These are phyloP conservation scores for Teratosphaeria destructans DNA, from an alignment of 2,329 filamentous ascomycete species.

Conservation along the genomic window DNA sequence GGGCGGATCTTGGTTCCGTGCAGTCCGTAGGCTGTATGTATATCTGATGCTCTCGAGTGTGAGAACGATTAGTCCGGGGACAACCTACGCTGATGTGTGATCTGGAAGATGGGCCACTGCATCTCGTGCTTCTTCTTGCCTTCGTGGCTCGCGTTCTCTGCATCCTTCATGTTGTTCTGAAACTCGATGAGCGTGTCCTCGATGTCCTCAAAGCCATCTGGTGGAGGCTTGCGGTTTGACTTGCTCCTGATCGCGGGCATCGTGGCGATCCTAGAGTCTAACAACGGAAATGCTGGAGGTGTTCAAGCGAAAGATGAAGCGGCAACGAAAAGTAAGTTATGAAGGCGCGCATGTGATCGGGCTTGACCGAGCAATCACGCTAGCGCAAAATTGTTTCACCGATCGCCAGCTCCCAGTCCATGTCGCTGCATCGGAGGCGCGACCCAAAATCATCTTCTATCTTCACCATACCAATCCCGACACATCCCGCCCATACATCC, in stretches of 20 bases:
- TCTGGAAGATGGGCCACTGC: conserved; percentile 95
- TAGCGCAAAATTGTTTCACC: background rate
- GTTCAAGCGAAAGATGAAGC: background rate
- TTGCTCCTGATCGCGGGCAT: conserved; percentile 73
- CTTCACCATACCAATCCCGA: background rate
- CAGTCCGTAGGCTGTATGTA: background rate
- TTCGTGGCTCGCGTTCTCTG: conserved; percentile 74
- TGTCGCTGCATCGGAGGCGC: background rate
- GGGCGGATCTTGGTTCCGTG: background rate
- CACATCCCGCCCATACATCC: background rate
- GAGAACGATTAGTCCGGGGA: background rate
- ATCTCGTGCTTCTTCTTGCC: conserved; percentile 81
- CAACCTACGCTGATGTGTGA: conserved; percentile 72
- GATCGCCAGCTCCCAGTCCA: background rate
- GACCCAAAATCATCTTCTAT: background rate
- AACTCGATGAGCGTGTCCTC: conserved; percentile 80
- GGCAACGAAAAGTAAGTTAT: background rate
- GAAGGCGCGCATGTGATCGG: background rate
- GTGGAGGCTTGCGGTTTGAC: conserved; percentile 70
- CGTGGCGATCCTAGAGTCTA: background rate
- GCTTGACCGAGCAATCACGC: background rate
- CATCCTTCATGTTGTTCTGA: conserved; percentile 86
- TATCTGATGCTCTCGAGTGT: background rate
- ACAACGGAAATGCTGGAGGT: background rate
- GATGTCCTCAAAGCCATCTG: conserved; percentile 78